These are phyloP conservation scores for Penicillium odoratum DNA, from an alignment of 495 filamentous ascomycete species.

Conservation along the genomic window DNA sequence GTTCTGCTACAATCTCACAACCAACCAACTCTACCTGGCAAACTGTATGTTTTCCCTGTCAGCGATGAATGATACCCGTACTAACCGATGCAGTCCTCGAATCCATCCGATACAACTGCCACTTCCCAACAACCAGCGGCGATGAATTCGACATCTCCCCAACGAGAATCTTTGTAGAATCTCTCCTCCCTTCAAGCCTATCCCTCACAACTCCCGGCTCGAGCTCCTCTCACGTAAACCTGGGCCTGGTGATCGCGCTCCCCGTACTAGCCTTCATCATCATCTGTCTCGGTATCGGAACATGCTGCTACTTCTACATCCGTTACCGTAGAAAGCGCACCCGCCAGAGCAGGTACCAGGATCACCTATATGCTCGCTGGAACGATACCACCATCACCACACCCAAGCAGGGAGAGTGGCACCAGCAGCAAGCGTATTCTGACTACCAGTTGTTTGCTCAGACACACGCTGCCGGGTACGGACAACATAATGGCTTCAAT, in stretches of 20 bases:
- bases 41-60: constrained; percentile 45
- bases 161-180: constrained; percentile 44
- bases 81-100: constrained; percentile 44
- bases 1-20: constrained; percentile 46
- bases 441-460: constrained; percentile 1
- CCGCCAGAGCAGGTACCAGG: constrained; percentile 20
- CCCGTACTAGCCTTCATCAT: constrained; percentile 47
- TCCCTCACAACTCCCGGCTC: constrained; percentile 28
- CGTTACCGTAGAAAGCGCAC: constrained; percentile 35
- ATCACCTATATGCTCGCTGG: constrained; percentile 32
- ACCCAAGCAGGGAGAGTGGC: constrained; percentile 22
- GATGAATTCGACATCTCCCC: constrained; percentile 43
- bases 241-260: constrained; percentile 48
- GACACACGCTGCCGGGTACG: constrained; percentile 9
- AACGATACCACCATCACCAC: constrained; percentile 26
- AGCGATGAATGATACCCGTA: background rate
- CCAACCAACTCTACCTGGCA: constrained; percentile 42
- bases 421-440: constrained; percentile 12
- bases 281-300: constrained; percentile 19
- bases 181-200: constrained; percentile 39
- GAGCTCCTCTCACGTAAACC: constrained; percentile 25
- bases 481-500: constrained; percentile 1
- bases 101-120: constrained; percentile 51
- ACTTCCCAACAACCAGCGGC: constrained; percentile 36
- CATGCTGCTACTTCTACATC: constrained; percentile 44